Conservation (phyloP, 2,329 filamentous ascomycete genomes). For the Sporothrix dimorphospora region DNA sequence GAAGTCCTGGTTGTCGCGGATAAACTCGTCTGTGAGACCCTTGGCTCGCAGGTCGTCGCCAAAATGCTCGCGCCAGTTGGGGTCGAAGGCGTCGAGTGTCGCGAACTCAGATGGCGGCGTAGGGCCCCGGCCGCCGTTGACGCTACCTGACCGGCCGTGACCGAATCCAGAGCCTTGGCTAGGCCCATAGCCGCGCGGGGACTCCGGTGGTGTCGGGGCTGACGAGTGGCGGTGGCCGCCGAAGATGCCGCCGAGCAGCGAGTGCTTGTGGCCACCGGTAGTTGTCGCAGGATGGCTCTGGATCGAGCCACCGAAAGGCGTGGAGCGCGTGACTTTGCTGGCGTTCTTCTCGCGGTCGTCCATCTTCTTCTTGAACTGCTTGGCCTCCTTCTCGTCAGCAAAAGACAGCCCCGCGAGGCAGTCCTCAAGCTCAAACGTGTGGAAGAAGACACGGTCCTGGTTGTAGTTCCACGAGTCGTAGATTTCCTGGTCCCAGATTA, state of each 20-base stretch:
- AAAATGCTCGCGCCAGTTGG: constrained; percentile 67
- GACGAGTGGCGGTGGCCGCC: constrained; percentile 56
- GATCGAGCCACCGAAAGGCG: constrained; percentile 66
- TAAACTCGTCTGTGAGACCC: constrained; percentile 67
- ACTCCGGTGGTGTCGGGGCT: constrained; percentile 61
- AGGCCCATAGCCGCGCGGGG: constrained; percentile 50
- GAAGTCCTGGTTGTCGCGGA: constrained; percentile 69
- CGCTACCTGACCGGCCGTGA: constrained; percentile 48
- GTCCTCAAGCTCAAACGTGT: constrained; percentile 93
- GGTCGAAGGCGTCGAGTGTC: constrained; percentile 65
- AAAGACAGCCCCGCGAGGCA: constrained; percentile 91
- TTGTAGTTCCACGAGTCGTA: constrained; percentile 95
- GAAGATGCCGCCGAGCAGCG: constrained; percentile 64
- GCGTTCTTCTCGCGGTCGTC: constrained; percentile 94
- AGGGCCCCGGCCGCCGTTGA: constrained; percentile 33
- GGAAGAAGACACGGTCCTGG: constrained; percentile 96
- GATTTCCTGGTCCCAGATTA: constrained; percentile 97
- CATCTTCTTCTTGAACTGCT: constrained; percentile 96
- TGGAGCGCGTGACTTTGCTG: constrained; percentile 80
- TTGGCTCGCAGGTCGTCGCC: constrained; percentile 65
- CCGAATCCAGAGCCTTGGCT: constrained; percentile 32
- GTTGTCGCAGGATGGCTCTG: constrained; percentile 37
- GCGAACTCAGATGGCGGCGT: constrained; percentile 60
- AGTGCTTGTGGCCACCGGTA: constrained; percentile 46
- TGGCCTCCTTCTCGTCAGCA: constrained; percentile 95